Evolutionary conservation across 441 rosid species (phyloP).

Genomic region (Euphorbia schlechtendalii): DNA sequence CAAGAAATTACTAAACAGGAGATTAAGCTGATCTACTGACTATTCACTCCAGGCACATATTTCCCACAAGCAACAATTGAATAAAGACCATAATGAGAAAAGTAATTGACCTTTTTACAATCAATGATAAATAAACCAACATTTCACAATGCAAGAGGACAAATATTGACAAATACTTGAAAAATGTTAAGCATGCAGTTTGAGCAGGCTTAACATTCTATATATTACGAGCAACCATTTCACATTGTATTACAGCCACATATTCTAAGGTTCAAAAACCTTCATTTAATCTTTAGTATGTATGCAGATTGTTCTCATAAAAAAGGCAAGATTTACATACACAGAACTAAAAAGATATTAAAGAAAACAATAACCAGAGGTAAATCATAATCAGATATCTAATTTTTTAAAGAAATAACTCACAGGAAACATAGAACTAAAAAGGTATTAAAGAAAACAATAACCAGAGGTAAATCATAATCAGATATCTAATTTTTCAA

Average conservation of each 20-base stretch:
- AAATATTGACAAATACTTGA: background rate
- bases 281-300: too few species aligned
- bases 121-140: background rate
- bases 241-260: background rate
- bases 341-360: too few species aligned
- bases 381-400: slow-evolving; percentile 10
- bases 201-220: background rate
- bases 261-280: background rate
- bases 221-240: background rate
- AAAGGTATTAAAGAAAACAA: too few species aligned
- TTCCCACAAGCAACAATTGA: background rate
- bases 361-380: background rate
- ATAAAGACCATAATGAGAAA: background rate
- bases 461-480: slow-evolving; percentile 8
- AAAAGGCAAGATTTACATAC: too few species aligned
- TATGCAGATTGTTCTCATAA: background rate
- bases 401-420: slow-evolving; percentile 24
- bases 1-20: background rate
- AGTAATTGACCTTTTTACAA: background rate
- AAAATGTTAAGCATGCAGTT: background rate
- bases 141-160: background rate
- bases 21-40: background rate
- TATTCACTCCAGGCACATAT: background rate
- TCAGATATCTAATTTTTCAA: slow-evolving; percentile 3
- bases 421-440: slow-evolving; percentile 49